phyloP scores from a whole-genome alignment of 2,329 filamentous ascomycete species.

The Cryphonectria radicalis region DNA sequence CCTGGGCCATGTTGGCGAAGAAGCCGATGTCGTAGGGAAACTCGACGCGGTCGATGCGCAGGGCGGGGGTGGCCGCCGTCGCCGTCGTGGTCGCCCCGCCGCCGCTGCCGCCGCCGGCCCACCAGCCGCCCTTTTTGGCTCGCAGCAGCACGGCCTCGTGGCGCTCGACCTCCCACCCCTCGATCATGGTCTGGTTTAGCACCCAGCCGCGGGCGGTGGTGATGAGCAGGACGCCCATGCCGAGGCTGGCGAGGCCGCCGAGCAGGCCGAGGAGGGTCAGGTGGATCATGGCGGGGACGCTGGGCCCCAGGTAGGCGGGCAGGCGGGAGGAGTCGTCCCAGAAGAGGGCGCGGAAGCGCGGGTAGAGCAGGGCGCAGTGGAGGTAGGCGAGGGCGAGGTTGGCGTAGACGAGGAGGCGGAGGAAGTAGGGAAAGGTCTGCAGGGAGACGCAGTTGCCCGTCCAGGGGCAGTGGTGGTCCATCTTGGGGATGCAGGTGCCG shows the following conservation, averaged over 20 bases:
- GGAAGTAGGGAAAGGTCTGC: constrained; percentile 80
- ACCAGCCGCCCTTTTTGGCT: constrained; percentile 49
- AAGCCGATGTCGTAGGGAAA: constrained; percentile 84
- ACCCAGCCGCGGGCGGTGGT: constrained; percentile 64
- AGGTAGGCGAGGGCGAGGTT: constrained; percentile 65
- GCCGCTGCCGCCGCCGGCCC: constrained; percentile 24
- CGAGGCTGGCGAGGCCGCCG: constrained; percentile 63
- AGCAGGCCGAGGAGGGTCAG: constrained; percentile 64
- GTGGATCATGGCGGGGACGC: constrained; percentile 59
- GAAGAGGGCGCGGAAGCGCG: constrained; percentile 57
- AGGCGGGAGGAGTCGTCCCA: constrained; percentile 69
- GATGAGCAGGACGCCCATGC: constrained; percentile 67
- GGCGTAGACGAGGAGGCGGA: constrained; percentile 76
- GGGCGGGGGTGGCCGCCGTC: constrained; percentile 29
- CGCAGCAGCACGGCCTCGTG: constrained; percentile 62
- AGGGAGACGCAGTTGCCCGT: constrained; percentile 82
- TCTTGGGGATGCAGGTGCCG: constrained; percentile 74
- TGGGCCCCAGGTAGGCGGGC: constrained; percentile 76
- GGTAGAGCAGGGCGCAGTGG: constrained; percentile 64
- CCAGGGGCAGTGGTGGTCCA: constrained; percentile 91
- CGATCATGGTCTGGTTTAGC: constrained; percentile 79
- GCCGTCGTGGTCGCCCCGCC: constrained; percentile 12
- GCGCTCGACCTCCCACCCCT: constrained; percentile 73
- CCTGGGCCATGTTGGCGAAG: constrained; percentile 73
- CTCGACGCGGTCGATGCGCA: constrained; percentile 65